Evolutionary conservation across 2,329 filamentous ascomycete species (phyloP), one percentile per base, ranked within the genome.

Genomic region (Beauveria brongniartii): DNA sequence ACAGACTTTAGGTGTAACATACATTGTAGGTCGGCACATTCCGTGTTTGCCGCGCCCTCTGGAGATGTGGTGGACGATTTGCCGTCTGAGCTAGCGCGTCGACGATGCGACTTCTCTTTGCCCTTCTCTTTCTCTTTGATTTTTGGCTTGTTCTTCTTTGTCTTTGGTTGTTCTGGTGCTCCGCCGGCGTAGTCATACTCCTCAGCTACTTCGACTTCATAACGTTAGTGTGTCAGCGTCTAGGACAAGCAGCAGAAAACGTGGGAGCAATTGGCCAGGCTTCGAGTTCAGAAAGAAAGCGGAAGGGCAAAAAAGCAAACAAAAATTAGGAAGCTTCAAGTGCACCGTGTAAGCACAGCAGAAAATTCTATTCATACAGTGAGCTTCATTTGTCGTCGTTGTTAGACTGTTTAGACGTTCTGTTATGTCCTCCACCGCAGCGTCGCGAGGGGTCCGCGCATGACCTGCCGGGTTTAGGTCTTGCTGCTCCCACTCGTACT

Each of bases 401-500:
- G 64, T 64, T 30, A 70, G 62, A 14, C 53, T 57, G 18, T 63
- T 61, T 20, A 72, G 60, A 48, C 63, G 59, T 30, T 68, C 65
- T 46, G 68, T 65, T 22, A 69, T 61, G 37, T 66, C 64, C 9
- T 69, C 66, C 54, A 67, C 57, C 24, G 60, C 56, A n/a, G 67
- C 52, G 18, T 67, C 68, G 51, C 69, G 68, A 50, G 70, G 68
- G 16, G 65, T 66, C 12, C 65, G 63, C 20, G 60, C 65, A 47
- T 67, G 63, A 18, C 61, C 46, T 18, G 51, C 43, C 44, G 52
- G 47, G 37, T 44, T 55, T 46, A 59, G 41, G 43, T 44, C 47
- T 26, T 63, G 65, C 30, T 62, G 62, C 34, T 69, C 55, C 69
- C 70, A 72, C 18, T 70, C 64, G 46, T 64, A 68, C 16, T 68